A percentile compares a stretch with the other conserved stretches of the same genome.
phyloP scores from a whole-genome alignment of 169 alveolate species.

The Plasmodium gonderi region DNA sequence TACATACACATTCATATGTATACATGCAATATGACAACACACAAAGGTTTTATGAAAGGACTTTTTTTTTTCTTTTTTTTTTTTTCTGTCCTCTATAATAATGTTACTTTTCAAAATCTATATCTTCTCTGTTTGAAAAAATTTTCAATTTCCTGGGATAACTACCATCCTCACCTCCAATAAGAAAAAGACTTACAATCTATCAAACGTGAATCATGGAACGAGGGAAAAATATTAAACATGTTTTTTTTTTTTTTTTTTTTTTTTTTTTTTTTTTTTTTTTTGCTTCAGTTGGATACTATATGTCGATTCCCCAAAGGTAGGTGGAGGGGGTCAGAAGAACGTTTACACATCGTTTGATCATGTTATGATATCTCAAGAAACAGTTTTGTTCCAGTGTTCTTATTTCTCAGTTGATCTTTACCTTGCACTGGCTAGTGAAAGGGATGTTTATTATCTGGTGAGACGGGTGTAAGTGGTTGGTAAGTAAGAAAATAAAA shows the following conservation, averaged over 20 bases:
- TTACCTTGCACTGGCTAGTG: conserved; percentile 83
- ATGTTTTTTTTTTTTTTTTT: too few relatives aligned
- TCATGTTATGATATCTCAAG: not conserved
- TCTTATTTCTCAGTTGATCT: not conserved
- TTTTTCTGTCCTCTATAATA: not conserved
- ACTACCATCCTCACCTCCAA: conserved; percentile 85
- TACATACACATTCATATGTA: too few relatives aligned
- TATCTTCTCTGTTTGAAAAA: conserved; percentile 80
- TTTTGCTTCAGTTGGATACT: too few relatives aligned
- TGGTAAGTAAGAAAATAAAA: not conserved
- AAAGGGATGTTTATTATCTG: conserved; percentile 82
- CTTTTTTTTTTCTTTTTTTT: too few relatives aligned
- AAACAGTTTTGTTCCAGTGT: not conserved
- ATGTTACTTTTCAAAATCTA: conserved; percentile 81
- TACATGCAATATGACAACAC: too few relatives aligned
- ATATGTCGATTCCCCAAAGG: too few relatives aligned
- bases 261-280: too few relatives aligned
- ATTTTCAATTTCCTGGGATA: conserved; percentile 82
- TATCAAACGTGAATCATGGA: conserved; percentile 11
- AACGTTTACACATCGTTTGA: not conserved
- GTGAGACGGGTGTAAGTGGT: not conserved
- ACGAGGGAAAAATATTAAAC: too few relatives aligned
- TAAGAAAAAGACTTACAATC: conserved; percentile 79
- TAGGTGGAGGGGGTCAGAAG: too few relatives aligned
- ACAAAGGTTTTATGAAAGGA: too few relatives aligned